Base-by-base conservation (phyloP, 169 alveolate species). In the Plasmodium sp. region DNA sequence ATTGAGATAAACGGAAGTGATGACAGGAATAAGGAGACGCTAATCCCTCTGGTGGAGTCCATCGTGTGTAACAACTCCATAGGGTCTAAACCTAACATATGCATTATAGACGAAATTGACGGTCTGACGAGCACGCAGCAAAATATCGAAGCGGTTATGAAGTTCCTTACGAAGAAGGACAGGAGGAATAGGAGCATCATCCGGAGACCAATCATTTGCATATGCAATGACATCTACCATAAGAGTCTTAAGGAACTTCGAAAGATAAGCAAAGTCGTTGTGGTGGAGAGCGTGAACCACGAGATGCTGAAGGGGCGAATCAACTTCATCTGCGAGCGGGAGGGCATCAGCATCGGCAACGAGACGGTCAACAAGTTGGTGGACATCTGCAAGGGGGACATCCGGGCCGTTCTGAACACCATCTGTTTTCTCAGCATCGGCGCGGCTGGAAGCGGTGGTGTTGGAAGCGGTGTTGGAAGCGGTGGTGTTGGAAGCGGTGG, bases 1-100 rank as follows among this genome's bases (percentile, higher is more conserved):
- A 96, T 98, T 27, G 99, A 99, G 94, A 97, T 99, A 83, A 99
- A 99, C 96, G 99, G 99, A 2, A 97, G 99, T 91, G 99, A 99
- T 84, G 99, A 98, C 71, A 96, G 99, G 92, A 98, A 98, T 85
- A 98, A 98, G 80, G 98, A 96, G 27, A 84, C 96, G 58, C 31
- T 96, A 2, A 83, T 95, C 7, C 97, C 98, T 16, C 90, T 90
- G 48, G 93, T 97, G 27, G 96, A 93, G 92, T 96, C 97, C 0
- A 81, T 97, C 4, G 91, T 95, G 22, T 93, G 97, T 58, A 94
- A 93, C 82, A 97, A 96, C 84, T 96, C 97, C 6, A 96, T 93
- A 48, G 71, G 96, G 80, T 39, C 96, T 67, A 93, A 93, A 91
- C 98, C 98, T 5, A 94, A 96, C 71, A 93, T 98, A 43, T 96